phyloP scores from a whole-genome alignment of 2,329 filamentous ascomycete species.

The Parafenestella ontariensis region DNA sequence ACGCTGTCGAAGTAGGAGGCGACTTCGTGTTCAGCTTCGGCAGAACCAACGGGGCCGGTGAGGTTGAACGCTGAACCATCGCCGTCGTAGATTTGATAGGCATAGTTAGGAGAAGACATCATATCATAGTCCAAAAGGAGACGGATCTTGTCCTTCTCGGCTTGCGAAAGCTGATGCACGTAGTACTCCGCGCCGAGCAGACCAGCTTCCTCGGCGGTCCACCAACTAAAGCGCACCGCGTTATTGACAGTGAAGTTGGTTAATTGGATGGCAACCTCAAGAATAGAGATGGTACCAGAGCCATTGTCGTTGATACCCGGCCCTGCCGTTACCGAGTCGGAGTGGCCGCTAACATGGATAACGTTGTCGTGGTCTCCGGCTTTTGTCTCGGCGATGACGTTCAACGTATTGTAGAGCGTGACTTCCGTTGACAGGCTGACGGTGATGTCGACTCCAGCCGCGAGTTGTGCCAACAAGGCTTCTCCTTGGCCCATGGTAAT shows the following conservation, averaged over 20 bases:
- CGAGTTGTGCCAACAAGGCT: slow-evolving; percentile 62
- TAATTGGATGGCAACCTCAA: slow-evolving; percentile 68
- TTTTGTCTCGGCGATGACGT: slow-evolving; percentile 67
- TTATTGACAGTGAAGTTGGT: slow-evolving; percentile 76
- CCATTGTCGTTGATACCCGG: slow-evolving; percentile 83
- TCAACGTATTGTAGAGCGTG: slow-evolving; percentile 45
- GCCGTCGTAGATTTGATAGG: slow-evolving; percentile 63
- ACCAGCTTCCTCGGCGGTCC: slow-evolving; percentile 69
- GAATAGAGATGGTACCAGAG: slow-evolving; percentile 67
- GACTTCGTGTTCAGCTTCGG: slow-evolving; percentile 70
- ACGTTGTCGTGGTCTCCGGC: slow-evolving; percentile 66
- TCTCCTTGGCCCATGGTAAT: slow-evolving; percentile 67
- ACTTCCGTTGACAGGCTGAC: slow-evolving; percentile 37
- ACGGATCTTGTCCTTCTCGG: slow-evolving; percentile 65
- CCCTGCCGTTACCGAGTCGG: slow-evolving; percentile 66
- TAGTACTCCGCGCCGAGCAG: slow-evolving; percentile 68
- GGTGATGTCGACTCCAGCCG: slow-evolving; percentile 44
- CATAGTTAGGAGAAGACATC: slow-evolving; percentile 70
- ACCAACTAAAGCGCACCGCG: slow-evolving; percentile 69
- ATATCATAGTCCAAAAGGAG: slow-evolving; percentile 77
- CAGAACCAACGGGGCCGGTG: slow-evolving; percentile 67
- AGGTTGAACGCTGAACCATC: slow-evolving; percentile 63
- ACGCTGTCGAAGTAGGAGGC: slow-evolving; percentile 41
- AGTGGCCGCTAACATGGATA: slow-evolving; percentile 64
- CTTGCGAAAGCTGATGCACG: slow-evolving; percentile 56